Conservation (phyloP, 1,139 yeast genomes). For the Yamadazyma dushanensis region DNA sequence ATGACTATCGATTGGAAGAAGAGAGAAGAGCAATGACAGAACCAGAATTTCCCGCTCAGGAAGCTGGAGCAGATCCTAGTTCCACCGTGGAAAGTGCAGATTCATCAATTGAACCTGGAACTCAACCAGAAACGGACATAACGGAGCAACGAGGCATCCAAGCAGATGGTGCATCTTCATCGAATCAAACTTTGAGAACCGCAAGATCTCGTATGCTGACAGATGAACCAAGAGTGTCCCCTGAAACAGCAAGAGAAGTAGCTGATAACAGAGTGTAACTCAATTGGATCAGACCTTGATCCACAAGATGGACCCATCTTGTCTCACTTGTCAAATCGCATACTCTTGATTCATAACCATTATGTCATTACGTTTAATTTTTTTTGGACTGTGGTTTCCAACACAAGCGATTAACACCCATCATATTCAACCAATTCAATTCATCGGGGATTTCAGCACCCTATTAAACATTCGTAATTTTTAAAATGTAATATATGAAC, state of each 20-base stretch:
- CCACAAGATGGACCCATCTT: no score
- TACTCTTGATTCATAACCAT: no score
- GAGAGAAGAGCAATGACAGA: constrained; percentile 9
- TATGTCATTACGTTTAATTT: no score
- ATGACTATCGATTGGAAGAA: constrained; percentile 17
- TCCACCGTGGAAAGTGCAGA: background rate
- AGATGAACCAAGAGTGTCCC: constrained; percentile 6
- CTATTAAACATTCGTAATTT: background rate
- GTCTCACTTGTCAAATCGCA: background rate
- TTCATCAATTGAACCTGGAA: background rate
- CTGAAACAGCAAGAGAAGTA: constrained; percentile 7
- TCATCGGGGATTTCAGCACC: background rate
- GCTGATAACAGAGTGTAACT: constrained; percentile 9
- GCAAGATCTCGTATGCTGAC: background rate
- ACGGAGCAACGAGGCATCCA: background rate
- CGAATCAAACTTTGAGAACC: background rate
- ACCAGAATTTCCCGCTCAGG: constrained; percentile 3
- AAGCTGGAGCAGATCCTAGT: background rate
- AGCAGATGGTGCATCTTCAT: background rate
- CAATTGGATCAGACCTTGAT: background rate
- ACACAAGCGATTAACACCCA: no score
- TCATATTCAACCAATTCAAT: no score
- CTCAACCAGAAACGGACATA: background rate
- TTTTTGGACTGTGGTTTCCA: no score
- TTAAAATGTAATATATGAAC: constrained; percentile 1